Base-by-base conservation (phyloP, 768 basidiomycete genomes). In the Termitomyces sp. region DNA sequence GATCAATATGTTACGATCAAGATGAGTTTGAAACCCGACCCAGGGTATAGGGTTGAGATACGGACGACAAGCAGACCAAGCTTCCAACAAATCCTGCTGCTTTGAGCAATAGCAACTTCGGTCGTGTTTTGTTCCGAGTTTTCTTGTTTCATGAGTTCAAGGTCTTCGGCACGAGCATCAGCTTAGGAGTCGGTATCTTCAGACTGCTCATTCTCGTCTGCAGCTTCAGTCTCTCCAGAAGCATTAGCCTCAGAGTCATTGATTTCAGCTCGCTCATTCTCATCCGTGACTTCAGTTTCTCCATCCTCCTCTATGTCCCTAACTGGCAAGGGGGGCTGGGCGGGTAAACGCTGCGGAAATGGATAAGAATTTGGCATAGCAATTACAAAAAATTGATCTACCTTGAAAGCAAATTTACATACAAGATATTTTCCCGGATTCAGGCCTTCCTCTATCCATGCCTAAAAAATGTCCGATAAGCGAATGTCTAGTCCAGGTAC, bases 371-470 rank as follows among this genome's bases (percentile, higher is more conserved):
- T 56, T 27, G 50, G 17, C 5, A 40, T 60, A 49, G 27, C 28
- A 12, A 41, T 27, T 4, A 23, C 5, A 11, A 28, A 19, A n/a
- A 10, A 44, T 34, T 39, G 34, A 27, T 28, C 14, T 14, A 91
- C 91, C 73, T 88, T 84, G 68, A 97, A 89, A 0, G 86, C 83
- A 64, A 81, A 94, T 67, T 92, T 90, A 74, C 94, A 96, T 25
- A 97, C 91, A 35, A 85, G 73, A 66, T 80, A 86, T 1, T 90
- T 89, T 39, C 83, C 76, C 0, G 76, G 68, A 62, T 88, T 87
- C 41, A 87, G 66, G 0, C 94, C 93, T 58, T 73, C 75, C 60
- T 87, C 90, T 68, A 79, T 79, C 89, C 89, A 92, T 4, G 84
- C 86, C 84, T 90, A 25, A 4, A 19, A 54, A 19, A 32, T 30